Evolutionary conservation across 352 stramenopile species (phyloP), one percentile per base, ranked within the genome.

Genomic region (Achlya hypogyna): DNA sequence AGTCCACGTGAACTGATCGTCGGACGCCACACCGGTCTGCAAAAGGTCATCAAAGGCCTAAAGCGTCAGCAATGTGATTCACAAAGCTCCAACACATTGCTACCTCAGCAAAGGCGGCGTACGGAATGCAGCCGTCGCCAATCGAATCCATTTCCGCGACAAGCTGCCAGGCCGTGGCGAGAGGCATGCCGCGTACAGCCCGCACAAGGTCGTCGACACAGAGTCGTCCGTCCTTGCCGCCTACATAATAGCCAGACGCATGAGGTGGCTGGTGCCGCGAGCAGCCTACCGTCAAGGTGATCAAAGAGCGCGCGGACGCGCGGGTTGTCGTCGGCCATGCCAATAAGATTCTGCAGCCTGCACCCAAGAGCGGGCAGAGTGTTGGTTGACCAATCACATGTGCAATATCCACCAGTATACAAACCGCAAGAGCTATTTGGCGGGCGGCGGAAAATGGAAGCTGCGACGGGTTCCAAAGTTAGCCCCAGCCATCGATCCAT

Each of bases 91-190:
- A n/a, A 14, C 5, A 0, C 23, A 16, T n/a, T n/a, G 5, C 4
- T 31, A 51, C 32, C 54, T 18, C 34, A 35, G 27, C 32, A 38
- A 64, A 64, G 20, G 32, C 35, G 23, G 35, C 22, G 31, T 16
- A 16, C 6, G 35, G 35, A 16, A 64, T 38, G 31, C 23, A 64
- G 14, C 54, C 54, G 29, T 64, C 54, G 34, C 54, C 54, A 1
- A 25, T 40, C 6, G 22, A 35, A 28, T 64, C 54, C 54, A 64
- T 64, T n/a, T 64, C 54, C 22, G 54, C 35, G 29, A 64, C 22
- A 10, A 64, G 31, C 28, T 64, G 54, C 54, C 54, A 64, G 35
- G 54, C 54, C 40, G 35, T 52, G 6, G 31, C 31, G 25, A 64
- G 40, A 22, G 35, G 35, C 20, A 64, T 34, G 32, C 54, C 35